phyloP scores from a whole-genome alignment of 306 rosid genomes.

The Elaeagnus macrophylla region DNA sequence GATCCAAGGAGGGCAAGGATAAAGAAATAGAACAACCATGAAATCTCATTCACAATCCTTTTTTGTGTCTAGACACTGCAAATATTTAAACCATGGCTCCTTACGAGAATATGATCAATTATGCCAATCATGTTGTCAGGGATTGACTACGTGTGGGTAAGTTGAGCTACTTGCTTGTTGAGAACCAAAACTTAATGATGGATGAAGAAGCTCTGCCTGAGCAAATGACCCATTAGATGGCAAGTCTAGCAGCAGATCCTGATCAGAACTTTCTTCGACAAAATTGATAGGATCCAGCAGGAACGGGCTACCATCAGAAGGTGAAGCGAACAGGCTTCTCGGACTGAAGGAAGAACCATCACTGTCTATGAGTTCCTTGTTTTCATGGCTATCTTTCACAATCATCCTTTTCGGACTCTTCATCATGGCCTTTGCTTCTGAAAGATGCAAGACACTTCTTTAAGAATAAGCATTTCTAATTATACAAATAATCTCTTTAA shows the following conservation, averaged over 20 bases:
- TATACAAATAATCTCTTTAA: neutral
- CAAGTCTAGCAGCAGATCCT: conserved; percentile 71
- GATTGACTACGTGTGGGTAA: conserved; percentile 38
- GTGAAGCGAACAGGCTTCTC: conserved; percentile 70
- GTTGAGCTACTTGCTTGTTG: conserved; percentile 69
- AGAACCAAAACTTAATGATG: conserved; percentile 44
- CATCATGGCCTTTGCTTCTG: conserved; percentile 69
- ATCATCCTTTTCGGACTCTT: conserved; percentile 70
- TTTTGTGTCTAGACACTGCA: conserved; percentile 24
- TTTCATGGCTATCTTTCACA: conserved; percentile 42
- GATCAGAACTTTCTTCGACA: conserved; percentile 62
- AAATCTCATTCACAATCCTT: conserved; percentile 46
- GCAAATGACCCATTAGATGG: conserved; percentile 79
- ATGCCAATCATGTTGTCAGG: conserved; percentile 28
- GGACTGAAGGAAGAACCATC: conserved; percentile 75
- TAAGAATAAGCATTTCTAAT: conserved; percentile 12
- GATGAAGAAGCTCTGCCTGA: conserved; percentile 79
- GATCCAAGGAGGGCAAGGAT: conserved; percentile 35
- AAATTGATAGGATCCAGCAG: conserved; percentile 59
- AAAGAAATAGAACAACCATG: conserved; percentile 37
- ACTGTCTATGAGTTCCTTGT: conserved; percentile 47
- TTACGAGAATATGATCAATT: conserved; percentile 18
- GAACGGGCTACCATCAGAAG: conserved; percentile 65
- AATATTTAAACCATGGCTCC: conserved; percentile 30
- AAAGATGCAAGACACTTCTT: conserved; percentile 26